Conservation (phyloP, 164 flowering plant species). For the Umbilicus rupestris region DNA sequence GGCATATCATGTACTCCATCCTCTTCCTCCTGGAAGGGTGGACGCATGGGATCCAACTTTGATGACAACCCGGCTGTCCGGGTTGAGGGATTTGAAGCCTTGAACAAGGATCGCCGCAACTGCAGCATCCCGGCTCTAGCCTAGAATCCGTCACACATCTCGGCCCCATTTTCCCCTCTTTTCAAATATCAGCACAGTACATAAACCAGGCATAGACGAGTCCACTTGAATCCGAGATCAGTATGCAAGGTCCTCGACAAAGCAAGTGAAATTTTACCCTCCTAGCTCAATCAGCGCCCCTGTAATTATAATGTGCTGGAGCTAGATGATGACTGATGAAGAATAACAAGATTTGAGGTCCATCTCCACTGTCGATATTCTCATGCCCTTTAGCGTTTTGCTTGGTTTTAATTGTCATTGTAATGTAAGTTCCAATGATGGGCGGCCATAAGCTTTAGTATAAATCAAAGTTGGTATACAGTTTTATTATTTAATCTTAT, state of each 20-base stretch:
- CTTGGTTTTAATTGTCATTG: not conserved
- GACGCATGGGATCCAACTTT: slow-evolving; percentile 41
- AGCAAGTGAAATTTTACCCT: not conserved
- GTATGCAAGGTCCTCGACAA: slow-evolving; percentile 15
- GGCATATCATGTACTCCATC: slow-evolving; percentile 28
- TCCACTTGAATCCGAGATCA: slow-evolving; percentile 12
- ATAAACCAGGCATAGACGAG: slow-evolving; percentile 8
- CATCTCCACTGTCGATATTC: no score
- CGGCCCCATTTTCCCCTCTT: not conserved
- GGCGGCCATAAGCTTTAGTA: not conserved
- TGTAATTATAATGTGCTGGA: not conserved
- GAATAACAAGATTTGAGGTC: no score
- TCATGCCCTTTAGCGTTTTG: not conserved
- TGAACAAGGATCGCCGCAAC: slow-evolving; percentile 46
- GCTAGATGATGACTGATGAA: no score
- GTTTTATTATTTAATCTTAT: no score
- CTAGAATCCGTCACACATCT: slow-evolving; percentile 13
- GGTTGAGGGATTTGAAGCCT: slow-evolving; percentile 64
- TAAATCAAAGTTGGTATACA: no score
- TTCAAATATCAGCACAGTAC: not conserved
- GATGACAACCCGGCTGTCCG: slow-evolving; percentile 59
- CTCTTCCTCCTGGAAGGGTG: slow-evolving; percentile 37
- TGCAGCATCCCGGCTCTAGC: slow-evolving; percentile 62
- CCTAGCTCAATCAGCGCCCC: not conserved
- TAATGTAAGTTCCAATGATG: slow-evolving; percentile 7